These are phyloP conservation scores for Melanomma pulvis-pyrius DNA, from an alignment of 495 filamentous ascomycete genomes.

Conservation along the genomic window DNA sequence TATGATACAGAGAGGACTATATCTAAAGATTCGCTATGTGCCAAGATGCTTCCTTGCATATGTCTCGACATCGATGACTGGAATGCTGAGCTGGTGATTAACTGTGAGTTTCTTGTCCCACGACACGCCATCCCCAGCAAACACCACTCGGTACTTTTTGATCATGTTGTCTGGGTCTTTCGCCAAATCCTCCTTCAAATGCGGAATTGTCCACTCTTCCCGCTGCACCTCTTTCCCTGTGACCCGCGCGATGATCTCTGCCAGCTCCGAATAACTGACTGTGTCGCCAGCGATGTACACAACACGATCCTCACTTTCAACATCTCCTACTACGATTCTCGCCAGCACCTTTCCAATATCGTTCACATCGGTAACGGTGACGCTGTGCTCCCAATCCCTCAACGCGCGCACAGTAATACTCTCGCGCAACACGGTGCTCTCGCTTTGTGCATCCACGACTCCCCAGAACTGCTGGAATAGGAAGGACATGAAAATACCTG, in stretches of 20 bases:
- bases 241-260: slow-evolving; percentile 52
- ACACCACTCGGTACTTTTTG: slow-evolving; percentile 63
- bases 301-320: slow-evolving; percentile 41
- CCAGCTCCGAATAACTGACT: slow-evolving; percentile 55
- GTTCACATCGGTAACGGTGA: slow-evolving; percentile 59
- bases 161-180: slow-evolving; percentile 53
- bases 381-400: slow-evolving; percentile 57
- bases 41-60: slow-evolving; percentile 14
- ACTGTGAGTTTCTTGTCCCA: slow-evolving; percentile 54
- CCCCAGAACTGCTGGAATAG: slow-evolving; percentile 61
- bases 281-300: slow-evolving; percentile 64
- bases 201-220: slow-evolving; percentile 51
- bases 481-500: slow-evolving; percentile 68
- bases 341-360: slow-evolving; percentile 64
- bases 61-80: slow-evolving; percentile 17
- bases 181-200: slow-evolving; percentile 48
- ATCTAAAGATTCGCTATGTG: background rate
- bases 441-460: slow-evolving; percentile 50
- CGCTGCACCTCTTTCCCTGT: slow-evolving; percentile 48
- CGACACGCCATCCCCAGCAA: slow-evolving; percentile 60
- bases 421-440: slow-evolving; percentile 40
- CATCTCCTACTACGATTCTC: slow-evolving; percentile 50
- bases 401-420: slow-evolving; percentile 51
- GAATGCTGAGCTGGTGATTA: slow-evolving; percentile 22
- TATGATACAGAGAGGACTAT: background rate